Percentiles rank a stretch among this genome's conserved stretches.
Evolutionary conservation across 768 basidiomycete genomes (phyloP).

Genomic region (Boletellus ananas): DNA sequence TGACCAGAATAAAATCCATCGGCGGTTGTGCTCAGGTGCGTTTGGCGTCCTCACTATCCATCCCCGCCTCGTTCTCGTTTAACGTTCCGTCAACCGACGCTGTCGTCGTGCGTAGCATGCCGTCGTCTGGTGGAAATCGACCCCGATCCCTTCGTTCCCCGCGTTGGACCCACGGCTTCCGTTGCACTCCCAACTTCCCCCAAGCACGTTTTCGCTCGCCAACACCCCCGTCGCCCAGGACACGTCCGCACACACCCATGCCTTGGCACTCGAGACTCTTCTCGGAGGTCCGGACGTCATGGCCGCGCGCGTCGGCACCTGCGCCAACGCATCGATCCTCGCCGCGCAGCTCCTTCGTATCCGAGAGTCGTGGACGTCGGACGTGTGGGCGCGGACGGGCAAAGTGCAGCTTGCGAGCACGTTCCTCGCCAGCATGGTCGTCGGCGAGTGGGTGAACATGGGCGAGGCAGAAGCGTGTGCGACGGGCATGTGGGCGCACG

Average conservation of each 20-base stretch:
- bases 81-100: constrained; percentile 4
- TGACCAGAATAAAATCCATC: constrained; percentile 68
- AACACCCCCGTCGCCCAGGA: constrained; percentile 77
- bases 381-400: constrained; percentile 76
- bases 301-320: constrained; percentile 71
- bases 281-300: constrained; percentile 77
- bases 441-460: constrained; percentile 70
- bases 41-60: constrained; percentile 1
- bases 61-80: neutral
- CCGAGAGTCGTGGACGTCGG: constrained; percentile 72
- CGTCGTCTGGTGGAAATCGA: constrained; percentile 85
- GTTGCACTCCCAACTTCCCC: constrained; percentile 63
- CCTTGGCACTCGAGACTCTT: constrained; percentile 67
- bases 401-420: constrained; percentile 74
- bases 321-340: constrained; percentile 64
- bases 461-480: constrained; percentile 74
- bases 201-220: constrained; percentile 64
- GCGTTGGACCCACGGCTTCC: constrained; percentile 69
- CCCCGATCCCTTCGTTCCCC: constrained; percentile 67
- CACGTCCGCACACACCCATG: constrained; percentile 77
- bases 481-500: constrained; percentile 74
- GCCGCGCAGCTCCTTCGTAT: constrained; percentile 75
- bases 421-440: constrained; percentile 66
- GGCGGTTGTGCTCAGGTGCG: constrained; percentile 78
- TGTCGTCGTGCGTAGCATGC: constrained; percentile 45